Evolutionary conservation across 768 basidiomycete species (phyloP), one percentile per base, ranked within the genome.

Genomic region (Austroboletus eburneus): DNA sequence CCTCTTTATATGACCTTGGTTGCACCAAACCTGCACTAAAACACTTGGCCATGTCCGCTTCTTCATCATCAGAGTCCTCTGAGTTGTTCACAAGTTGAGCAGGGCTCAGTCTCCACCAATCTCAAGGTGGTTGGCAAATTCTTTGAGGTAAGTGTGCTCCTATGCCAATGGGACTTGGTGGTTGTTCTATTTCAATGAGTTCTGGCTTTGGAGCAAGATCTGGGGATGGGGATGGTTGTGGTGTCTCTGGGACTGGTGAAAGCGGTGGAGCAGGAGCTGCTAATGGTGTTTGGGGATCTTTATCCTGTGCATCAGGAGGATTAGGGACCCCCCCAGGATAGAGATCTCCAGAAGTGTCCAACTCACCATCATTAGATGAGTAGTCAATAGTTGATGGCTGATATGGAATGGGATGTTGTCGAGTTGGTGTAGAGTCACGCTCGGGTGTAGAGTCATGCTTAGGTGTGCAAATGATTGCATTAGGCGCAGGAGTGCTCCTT

Each of bases 81-180:
- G 14, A 0, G 14, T 43, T n/a, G 13, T 42, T 20, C 4, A 6
- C 2, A 1, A 44, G 36, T 16, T 44, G 24, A 0, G 35, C 34
- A 9, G 43, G 43, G 8, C 43, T 44, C 1, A 37, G 9, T 21
- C 21, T 45, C 43, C 41, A 48, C 47, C 25, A 48, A 23, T 48
- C 34, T 2, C 35, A 5, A 22, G 34, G 40, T 32, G 22, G 34
- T 9, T 42, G 29, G 8, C 33, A 5, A 1, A 3, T 27, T 42
- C 46, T 32, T 3, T 4, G 17, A 18, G 41, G 41, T 7, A 48
- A n/a, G 12, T 23, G 42, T 5, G 34, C 42, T 30, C 46, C 46
- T 27, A 48, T 48, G n/a, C 41, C 36, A 24, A 43, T 21, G 6
- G 39, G 38, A 23, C 9, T 16, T 17, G 30, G 29, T 24, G 29